phyloP scores from a whole-genome alignment of 176 grass and related monocot genomes.

The Miscanthus lutarioriparius region DNA sequence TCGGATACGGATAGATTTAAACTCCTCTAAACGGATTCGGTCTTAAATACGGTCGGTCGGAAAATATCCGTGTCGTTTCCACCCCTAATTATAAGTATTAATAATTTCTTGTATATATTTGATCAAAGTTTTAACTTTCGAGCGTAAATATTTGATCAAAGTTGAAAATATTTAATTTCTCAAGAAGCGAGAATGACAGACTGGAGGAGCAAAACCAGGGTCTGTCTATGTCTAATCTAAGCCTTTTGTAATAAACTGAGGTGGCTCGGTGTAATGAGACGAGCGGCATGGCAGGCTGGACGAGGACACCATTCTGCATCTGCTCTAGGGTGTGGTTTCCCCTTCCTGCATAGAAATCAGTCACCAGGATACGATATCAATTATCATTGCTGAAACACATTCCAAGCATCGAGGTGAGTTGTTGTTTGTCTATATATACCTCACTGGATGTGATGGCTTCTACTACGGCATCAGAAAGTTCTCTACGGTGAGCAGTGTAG shows the following conservation, averaged over 20 bases:
- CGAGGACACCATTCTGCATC: background rate
- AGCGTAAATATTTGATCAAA: background rate
- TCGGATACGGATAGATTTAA: no score
- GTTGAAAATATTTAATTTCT: background rate
- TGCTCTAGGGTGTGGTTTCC: background rate
- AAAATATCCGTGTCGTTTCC: no score
- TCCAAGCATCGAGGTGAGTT: background rate
- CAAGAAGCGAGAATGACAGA: background rate
- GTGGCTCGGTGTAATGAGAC: background rate
- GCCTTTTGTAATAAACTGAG: background rate
- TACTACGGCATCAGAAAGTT: conserved; percentile 52
- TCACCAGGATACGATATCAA: background rate
- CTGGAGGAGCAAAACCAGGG: background rate
- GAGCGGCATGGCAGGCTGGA: background rate
- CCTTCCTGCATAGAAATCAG: conserved; percentile 13
- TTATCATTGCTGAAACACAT: background rate
- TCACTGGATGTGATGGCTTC: conserved; percentile 48
- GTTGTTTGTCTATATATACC: conserved; percentile 26
- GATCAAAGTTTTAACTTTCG: background rate
- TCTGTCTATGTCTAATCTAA: background rate
- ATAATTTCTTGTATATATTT: background rate
- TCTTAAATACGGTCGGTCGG: no score
- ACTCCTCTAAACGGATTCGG: no score
- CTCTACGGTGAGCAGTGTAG: conserved; percentile 69
- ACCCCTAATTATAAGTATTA: background rate